Percentiles rank a stretch among this genome's conserved stretches.
Conservation (phyloP, 306 rosid species). For the Sicyos baderoa region DNA sequence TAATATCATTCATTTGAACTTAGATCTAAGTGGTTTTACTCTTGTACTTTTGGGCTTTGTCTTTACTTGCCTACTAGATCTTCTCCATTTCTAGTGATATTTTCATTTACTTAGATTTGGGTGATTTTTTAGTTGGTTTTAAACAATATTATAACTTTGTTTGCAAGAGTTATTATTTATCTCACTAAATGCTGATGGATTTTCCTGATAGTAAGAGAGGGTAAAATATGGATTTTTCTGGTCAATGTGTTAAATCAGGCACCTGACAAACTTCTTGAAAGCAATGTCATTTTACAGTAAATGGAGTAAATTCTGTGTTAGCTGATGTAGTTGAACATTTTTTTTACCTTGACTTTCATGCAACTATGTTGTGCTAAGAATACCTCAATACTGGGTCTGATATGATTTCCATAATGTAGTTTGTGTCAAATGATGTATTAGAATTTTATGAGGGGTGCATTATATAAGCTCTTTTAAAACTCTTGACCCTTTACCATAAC, state of each 20-base stretch:
- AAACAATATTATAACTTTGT: not conserved
- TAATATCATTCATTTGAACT: no score
- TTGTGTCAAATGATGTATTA: no score
- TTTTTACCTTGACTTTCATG: not conserved
- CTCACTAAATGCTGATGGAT: not conserved
- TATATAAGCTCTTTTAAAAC: no score
- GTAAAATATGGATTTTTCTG: conserved; percentile 5
- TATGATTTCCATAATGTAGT: no score
- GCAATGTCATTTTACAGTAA: not conserved
- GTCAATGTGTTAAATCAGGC: not conserved
- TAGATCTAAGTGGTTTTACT: not conserved
- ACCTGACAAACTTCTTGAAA: not conserved
- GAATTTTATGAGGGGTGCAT: no score
- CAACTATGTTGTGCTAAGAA: no score
- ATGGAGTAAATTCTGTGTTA: not conserved
- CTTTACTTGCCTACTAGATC: not conserved
- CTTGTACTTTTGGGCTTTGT: not conserved
- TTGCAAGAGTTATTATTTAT: not conserved
- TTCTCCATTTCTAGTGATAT: not conserved
- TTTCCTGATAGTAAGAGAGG: not conserved
- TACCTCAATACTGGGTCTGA: no score
- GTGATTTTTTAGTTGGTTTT: not conserved
- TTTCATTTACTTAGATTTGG: not conserved
- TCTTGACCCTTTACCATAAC: no score
- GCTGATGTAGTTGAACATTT: not conserved